Conservation (phyloP, 441 rosid genomes). For the Eutrema salsugineum region DNA sequence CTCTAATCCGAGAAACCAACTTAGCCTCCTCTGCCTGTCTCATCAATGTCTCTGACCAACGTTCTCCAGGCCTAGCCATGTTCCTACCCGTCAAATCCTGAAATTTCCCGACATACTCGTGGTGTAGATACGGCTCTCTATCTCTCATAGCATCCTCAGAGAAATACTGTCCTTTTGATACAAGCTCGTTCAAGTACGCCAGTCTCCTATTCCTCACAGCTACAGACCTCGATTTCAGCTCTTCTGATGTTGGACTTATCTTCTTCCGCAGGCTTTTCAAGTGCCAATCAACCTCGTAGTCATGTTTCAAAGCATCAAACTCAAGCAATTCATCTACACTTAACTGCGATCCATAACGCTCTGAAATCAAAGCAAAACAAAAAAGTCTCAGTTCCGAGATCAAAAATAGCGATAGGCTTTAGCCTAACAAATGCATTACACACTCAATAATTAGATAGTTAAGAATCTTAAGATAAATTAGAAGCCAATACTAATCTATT, state of each 20-base stretch:
- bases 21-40: constrained; percentile 80
- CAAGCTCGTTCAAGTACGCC: constrained; percentile 67
- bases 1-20: constrained; percentile 75
- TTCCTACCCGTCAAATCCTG: constrained; percentile 74
- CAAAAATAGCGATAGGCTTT: not conserved
- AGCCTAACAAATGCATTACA: not conserved
- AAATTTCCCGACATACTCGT: constrained; percentile 89
- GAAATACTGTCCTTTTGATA: constrained; percentile 69
- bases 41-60: constrained; percentile 93
- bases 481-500: not conserved
- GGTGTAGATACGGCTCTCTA: constrained; percentile 91
- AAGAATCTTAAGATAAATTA: too few species aligned
- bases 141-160: constrained; percentile 98
- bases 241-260: constrained; percentile 60
- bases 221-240: constrained; percentile 58
- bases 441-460: not conserved
- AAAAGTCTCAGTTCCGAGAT: not conserved
- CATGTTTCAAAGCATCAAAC: constrained; percentile 57
- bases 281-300: constrained; percentile 87
- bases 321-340: constrained; percentile 59
- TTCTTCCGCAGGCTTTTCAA: constrained; percentile 64
- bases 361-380: constrained; percentile 32
- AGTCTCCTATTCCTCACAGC: constrained; percentile 77
- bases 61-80: constrained; percentile 93
- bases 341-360: constrained; percentile 69